Conservation (phyloP, 1,139 yeast species). For the Nakaseomyces glabratus region DNA sequence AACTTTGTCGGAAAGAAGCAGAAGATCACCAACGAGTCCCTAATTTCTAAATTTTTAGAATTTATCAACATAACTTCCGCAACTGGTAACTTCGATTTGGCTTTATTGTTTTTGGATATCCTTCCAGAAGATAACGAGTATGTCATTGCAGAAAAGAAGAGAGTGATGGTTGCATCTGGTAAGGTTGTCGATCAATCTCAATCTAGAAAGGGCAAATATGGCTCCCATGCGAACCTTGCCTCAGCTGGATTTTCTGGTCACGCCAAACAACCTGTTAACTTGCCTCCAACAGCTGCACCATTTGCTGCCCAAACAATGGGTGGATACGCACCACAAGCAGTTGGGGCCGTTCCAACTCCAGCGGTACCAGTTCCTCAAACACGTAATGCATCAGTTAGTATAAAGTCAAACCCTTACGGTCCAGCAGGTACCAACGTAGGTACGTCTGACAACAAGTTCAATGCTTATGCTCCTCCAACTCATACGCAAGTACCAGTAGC, state of each 20-base stretch:
- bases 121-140: constrained; percentile 60
- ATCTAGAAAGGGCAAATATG: constrained; percentile 13
- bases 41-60: constrained; percentile 41
- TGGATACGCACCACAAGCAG: constrained; percentile 33
- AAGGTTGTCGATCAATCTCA: constrained; percentile 9
- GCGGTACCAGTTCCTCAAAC: constrained; percentile 10
- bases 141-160: constrained; percentile 61
- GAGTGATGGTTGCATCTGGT: constrained; percentile 59
- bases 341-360: constrained; percentile 9
- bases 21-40: constrained; percentile 30
- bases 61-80: constrained; percentile 75
- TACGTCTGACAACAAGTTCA: constrained; percentile 6
- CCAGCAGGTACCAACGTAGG: constrained; percentile 11
- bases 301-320: constrained; percentile 16
- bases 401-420: constrained; percentile 28
- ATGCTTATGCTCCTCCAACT: constrained; percentile 12
- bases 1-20: constrained; percentile 42
- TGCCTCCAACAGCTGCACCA: constrained; percentile 14
- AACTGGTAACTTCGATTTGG: constrained; percentile 76
- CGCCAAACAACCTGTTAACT: constrained; percentile 10
- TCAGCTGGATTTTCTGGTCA: constrained; percentile 9
- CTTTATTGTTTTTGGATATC: constrained; percentile 56
- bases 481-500: constrained; percentile 10
- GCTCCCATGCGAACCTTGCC: constrained; percentile 6
- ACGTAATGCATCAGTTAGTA: constrained; percentile 7